A percentile compares a stretch with the other conserved stretches of the same genome.
phyloP scores from a whole-genome alignment of 768 basidiomycete genomes.

The Gloeostereum incarnatum region DNA sequence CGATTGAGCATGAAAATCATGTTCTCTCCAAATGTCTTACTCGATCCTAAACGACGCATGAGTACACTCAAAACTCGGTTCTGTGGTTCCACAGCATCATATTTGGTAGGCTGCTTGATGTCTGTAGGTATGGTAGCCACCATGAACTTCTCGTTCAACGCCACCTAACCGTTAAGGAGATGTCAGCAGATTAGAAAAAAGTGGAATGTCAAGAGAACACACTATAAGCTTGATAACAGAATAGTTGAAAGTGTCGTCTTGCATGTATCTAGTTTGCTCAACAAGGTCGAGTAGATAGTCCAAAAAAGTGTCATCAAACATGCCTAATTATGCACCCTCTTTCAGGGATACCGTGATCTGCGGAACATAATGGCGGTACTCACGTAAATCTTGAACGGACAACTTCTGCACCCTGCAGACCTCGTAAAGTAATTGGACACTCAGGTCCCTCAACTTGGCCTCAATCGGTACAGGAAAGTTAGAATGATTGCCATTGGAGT shows the following conservation, averaged over 20 bases:
- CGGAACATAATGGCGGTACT: conserved; percentile 16
- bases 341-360: too few species aligned
- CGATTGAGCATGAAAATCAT: conserved; percentile 99
- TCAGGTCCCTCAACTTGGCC: conserved; percentile 65
- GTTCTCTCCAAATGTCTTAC: conserved; percentile 95
- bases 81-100: conserved; percentile 28
- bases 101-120: conserved; percentile 11
- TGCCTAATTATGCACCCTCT: conserved; percentile 34
- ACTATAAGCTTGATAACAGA: conserved; percentile 92
- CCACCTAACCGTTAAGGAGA: conserved; percentile 44
- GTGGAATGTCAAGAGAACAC: too few species aligned
- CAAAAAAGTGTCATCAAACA: conserved; percentile 79
- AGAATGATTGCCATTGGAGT: conserved; percentile 22
- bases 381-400: conserved; percentile 69
- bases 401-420: conserved; percentile 88
- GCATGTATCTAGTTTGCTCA: conserved; percentile 80
- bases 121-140: conserved; percentile 54
- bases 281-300: conserved; percentile 89
- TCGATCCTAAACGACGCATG: conserved; percentile 75
- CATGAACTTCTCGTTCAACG: conserved; percentile 99
- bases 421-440: conserved; percentile 79
- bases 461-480: conserved; percentile 68
- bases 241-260: conserved; percentile 92
- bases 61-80: conserved; percentile 83
- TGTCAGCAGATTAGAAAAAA: not conserved